phyloP scores from a whole-genome alignment of 1,139 yeast species.

The Pichia inconspicua region DNA sequence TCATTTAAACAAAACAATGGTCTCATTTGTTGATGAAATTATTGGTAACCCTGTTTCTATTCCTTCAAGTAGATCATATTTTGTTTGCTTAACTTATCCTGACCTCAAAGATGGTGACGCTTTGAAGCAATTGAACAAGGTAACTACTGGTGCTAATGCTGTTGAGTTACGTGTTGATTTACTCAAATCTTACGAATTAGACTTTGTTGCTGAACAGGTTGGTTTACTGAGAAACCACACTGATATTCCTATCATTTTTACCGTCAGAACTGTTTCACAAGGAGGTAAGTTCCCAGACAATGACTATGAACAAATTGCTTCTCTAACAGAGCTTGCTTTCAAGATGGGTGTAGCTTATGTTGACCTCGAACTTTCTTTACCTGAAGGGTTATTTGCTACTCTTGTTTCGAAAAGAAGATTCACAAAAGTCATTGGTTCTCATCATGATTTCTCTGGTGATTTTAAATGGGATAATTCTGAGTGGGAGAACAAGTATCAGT shows the following conservation, averaged over 20 bases:
- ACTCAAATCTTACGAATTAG: conserved; percentile 41
- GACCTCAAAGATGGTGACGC: conserved; percentile 42
- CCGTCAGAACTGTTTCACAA: conserved; percentile 69
- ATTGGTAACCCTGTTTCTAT: conserved; percentile 46
- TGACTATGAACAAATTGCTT: conserved; percentile 39
- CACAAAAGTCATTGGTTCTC: conserved; percentile 75
- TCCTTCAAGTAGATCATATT: conserved; percentile 55
- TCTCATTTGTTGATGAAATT: conserved; percentile 49
- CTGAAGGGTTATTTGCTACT: conserved; percentile 35
- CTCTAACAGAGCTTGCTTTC: conserved; percentile 54
- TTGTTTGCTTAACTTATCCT: conserved; percentile 62
- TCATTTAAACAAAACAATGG: conserved; percentile 52
- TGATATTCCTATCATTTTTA: conserved; percentile 72
- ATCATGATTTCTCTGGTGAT: conserved; percentile 60
- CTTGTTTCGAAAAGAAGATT: conserved; percentile 43
- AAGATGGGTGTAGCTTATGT: conserved; percentile 50
- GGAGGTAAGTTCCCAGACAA: conserved; percentile 74
- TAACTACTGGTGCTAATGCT: conserved; percentile 67
- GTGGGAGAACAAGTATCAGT: conserved; percentile 67
- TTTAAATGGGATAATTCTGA: conserved; percentile 60
- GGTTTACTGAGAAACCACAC: conserved; percentile 58
- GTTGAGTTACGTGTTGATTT: conserved; percentile 79
- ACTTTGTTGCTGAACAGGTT: conserved; percentile 66
- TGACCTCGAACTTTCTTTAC: conserved; percentile 44
- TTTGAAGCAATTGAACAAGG: conserved; percentile 36